These are phyloP conservation scores for Pelargonium australe DNA, from an alignment of 441 rosid genomes.

Conservation along the genomic window DNA sequence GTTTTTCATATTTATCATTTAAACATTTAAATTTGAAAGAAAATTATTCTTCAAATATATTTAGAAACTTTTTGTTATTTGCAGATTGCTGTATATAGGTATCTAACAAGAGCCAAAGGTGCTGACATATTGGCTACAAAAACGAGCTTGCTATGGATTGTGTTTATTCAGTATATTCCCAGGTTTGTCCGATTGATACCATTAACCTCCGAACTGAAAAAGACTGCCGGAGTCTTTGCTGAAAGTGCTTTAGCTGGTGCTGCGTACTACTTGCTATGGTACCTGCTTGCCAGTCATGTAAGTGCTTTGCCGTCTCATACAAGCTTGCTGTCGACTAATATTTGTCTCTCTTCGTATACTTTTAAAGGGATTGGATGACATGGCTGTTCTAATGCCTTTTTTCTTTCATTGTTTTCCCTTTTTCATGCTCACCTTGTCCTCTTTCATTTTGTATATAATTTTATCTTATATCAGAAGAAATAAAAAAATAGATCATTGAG, in stretches of 20 bases:
- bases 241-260: conserved; percentile 89
- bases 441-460: too few species aligned
- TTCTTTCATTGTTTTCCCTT: too few species aligned
- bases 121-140: conserved; percentile 62
- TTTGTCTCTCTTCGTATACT: too few species aligned
- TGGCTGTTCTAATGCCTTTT: too few species aligned
- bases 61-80: background rate
- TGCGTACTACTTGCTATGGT: conserved; percentile 89
- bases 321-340: too few species aligned
- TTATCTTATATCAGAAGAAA: too few species aligned
- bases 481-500: too few species aligned
- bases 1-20: too few species aligned
- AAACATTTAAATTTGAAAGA: too few species aligned
- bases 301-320: conserved; percentile 20
- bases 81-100: conserved; percentile 76
- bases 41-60: too few species aligned
- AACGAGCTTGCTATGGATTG: conserved; percentile 44
- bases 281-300: conserved; percentile 92
- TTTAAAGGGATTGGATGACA: too few species aligned
- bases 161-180: conserved; percentile 68
- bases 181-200: conserved; percentile 71
- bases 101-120: conserved; percentile 48
- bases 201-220: conserved; percentile 72
- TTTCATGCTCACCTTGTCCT: too few species aligned
- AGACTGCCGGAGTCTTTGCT: conserved; percentile 80